These are phyloP conservation scores for Umbelopsis sp. DNA, from an alignment of 192 early-diverging fungal genomes.

Conservation along the genomic window DNA sequence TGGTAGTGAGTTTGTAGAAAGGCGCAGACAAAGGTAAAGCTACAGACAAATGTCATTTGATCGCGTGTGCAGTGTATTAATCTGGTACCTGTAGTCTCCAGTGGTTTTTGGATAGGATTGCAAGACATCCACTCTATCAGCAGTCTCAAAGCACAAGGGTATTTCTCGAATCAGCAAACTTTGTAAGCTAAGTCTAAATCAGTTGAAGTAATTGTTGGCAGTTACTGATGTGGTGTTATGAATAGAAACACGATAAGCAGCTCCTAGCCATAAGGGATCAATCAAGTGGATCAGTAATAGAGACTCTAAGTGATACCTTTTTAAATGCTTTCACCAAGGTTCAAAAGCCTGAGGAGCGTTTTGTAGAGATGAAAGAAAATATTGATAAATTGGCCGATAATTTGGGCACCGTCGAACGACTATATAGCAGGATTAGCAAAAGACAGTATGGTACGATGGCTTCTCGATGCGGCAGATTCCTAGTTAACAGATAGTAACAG, in stretches of 20 bases:
- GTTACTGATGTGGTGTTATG: conserved; percentile 39
- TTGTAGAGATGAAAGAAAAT: conserved; percentile 79
- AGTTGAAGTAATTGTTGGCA: background rate
- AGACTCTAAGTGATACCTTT: conserved; percentile 81
- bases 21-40: conserved; percentile 60
- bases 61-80: background rate
- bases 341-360: conserved; percentile 84
- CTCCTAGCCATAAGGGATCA: conserved; percentile 44
- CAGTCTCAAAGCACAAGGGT: conserved; percentile 66
- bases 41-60: background rate
- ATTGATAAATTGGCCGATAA: conserved; percentile 88
- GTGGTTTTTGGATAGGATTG: conserved; percentile 81
- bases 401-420: conserved; percentile 81
- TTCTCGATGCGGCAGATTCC: background rate
- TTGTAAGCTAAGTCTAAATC: conserved; percentile 39
- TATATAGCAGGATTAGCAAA: conserved; percentile 76
- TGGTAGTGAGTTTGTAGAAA: conserved; percentile 87
- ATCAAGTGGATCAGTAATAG: conserved; percentile 65
- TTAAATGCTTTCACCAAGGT: conserved; percentile 91
- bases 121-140: conserved; percentile 81
- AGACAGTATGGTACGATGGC: conserved; percentile 61
- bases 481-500: background rate
- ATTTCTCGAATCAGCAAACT: conserved; percentile 87
- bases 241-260: conserved; percentile 50
- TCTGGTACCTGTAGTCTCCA: conserved; percentile 62